Percentiles rank a stretch among this genome's conserved stretches.
phyloP scores from a whole-genome alignment of 2,329 filamentous ascomycete species.

The Trichoderma polysporum region DNA sequence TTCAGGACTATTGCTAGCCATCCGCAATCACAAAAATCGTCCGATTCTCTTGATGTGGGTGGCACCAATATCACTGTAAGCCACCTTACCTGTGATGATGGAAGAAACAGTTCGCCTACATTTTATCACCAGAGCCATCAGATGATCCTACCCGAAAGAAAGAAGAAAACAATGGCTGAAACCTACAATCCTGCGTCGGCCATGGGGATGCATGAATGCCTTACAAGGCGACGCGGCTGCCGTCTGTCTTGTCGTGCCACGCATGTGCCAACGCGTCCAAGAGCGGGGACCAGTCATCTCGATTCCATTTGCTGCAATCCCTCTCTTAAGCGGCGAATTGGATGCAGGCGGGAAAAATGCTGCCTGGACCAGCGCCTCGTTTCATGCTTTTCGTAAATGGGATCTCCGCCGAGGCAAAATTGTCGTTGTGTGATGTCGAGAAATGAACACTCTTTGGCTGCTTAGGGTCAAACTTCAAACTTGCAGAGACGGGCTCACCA shows the following conservation, averaged over 20 bases:
- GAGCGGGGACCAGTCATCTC: slow-evolving; percentile 8
- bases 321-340: not conserved
- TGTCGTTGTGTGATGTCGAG: not conserved
- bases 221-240: not conserved
- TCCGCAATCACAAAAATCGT: not conserved
- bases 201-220: not conserved
- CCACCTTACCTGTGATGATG: not conserved
- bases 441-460: not conserved
- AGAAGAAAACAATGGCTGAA: not conserved
- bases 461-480: not conserved
- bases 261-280: slow-evolving; percentile 18
- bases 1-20: not conserved
- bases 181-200: not conserved
- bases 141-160: not conserved
- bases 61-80: not conserved
- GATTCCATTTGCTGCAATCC: slow-evolving; percentile 12
- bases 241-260: slow-evolving; percentile 12
- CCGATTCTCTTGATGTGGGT: not conserved
- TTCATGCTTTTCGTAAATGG: not conserved
- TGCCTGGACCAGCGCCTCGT: slow-evolving; percentile 7
- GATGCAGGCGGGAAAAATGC: not conserved
- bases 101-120: not conserved
- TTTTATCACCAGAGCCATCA: not conserved
- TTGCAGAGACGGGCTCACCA: not conserved
- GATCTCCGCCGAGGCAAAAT: not conserved